Base-by-base conservation (phyloP, 2,329 filamentous ascomycete genomes). In the Raffaelea arxii region DNA sequence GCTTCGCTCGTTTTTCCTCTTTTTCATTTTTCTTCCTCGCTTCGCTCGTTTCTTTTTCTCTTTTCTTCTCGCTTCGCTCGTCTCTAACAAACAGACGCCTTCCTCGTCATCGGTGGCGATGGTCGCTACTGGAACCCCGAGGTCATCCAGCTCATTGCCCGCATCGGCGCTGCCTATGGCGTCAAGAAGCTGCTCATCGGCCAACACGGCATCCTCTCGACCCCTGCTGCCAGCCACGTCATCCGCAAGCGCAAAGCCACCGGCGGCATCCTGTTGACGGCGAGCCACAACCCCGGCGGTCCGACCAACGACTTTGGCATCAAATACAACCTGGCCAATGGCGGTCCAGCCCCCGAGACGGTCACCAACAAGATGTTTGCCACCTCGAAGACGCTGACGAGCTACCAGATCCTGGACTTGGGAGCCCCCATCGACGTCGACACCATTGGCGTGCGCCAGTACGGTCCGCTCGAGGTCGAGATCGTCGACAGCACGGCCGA, bases 341-440 rank as follows among this genome's bases (percentile, higher is more conserved):
- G 92, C 58, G 92, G 90, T 47, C 92, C 92, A 38, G 92, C 92
- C 47, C 92, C 92, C 49, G 92, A 98, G 68, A 84, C 86, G 46
- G 87, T 98, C 55, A 98, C 92, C 56, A 94, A 98, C 80, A 95
- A 94, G 74, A 97, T 98, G 65, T 97, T 79, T 71, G 87, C 91
- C 58, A 80, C 82, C 51, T 91, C 91, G 57, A 97, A 96, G 77
- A 81, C 77, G 53, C 76, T 98, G 57, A 86, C 80, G 39, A 88
- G 84, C 43, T 98, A 97, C 78, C 95, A 96, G 71, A 84, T 95
- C 55, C 79, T 85, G 58, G 80, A 88, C 56, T 85, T 97, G 52
- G 40, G 6, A 22, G 84, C 86, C 46, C 82, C 95, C 55, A 70
- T 98, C 59, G 89, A 97, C 67, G 83, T 94, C 55, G 69, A 77